phyloP scores from a whole-genome alignment of 2,329 filamentous ascomycete species.

The Fusarium acutatum region DNA sequence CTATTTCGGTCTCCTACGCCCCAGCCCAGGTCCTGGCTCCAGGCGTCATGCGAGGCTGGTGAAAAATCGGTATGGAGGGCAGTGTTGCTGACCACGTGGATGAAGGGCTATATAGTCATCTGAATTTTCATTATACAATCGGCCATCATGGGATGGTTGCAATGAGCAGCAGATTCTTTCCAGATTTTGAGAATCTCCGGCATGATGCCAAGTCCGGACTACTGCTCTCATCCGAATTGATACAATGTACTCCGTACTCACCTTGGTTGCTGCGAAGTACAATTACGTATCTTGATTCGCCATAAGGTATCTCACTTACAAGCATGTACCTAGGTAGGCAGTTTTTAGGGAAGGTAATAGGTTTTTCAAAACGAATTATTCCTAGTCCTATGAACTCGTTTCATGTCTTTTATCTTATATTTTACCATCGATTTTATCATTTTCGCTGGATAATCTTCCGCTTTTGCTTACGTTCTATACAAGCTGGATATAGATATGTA shows the following conservation, averaged over 20 bases:
- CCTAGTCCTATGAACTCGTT: not conserved
- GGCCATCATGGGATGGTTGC: not conserved
- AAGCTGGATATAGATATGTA: not conserved
- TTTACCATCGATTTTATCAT: not conserved
- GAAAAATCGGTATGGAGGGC: not conserved
- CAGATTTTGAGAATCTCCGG: constrained; percentile 5
- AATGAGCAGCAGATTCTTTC: constrained; percentile 21
- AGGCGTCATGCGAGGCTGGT: not conserved
- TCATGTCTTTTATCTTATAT: not conserved
- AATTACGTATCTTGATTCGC: not conserved
- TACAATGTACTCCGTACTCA: not conserved
- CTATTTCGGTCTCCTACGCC: not conserved
- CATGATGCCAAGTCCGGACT: not conserved
- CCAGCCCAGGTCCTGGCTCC: not conserved
- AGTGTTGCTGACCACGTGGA: not conserved
- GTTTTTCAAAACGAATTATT: not conserved
- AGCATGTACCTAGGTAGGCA: not conserved
- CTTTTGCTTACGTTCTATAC: not conserved
- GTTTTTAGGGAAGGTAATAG: not conserved
- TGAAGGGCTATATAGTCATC: not conserved
- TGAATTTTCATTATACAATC: not conserved
- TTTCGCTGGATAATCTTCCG: not conserved
- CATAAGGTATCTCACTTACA: not conserved
- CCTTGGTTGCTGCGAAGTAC: not conserved
- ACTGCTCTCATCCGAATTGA: not conserved